These are phyloP conservation scores for Ceratobasidium sp. DNA, from an alignment of 1,284 basidiomycete genomes.

Conservation along the genomic window DNA sequence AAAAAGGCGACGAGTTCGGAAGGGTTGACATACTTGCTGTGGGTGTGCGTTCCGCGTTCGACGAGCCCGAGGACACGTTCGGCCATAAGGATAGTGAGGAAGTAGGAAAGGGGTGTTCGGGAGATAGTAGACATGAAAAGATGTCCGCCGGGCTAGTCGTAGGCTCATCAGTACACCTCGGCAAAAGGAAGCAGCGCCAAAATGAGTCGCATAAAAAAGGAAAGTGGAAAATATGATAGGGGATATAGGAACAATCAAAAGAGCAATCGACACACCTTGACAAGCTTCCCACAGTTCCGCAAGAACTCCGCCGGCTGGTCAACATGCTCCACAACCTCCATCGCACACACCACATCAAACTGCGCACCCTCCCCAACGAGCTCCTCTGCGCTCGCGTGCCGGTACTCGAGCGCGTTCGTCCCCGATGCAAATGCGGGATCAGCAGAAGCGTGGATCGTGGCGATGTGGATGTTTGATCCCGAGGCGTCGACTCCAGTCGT, in stretches of 20 bases:
- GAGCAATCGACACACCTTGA: constrained; percentile 70
- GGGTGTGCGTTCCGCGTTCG: constrained; percentile 90
- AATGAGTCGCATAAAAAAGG: constrained; percentile 13
- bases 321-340: constrained; percentile 99
- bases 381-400: constrained; percentile 82
- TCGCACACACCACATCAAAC: constrained; percentile 94
- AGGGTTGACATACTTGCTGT: constrained; percentile 90
- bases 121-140: constrained; percentile 97
- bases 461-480: constrained; percentile 85
- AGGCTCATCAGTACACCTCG: too few species aligned
- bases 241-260: not conserved
- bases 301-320: constrained; percentile 90
- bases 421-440: constrained; percentile 67
- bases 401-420: constrained; percentile 64
- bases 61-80: constrained; percentile 88
- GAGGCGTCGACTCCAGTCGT: constrained; percentile 96
- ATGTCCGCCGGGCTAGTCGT: constrained; percentile 87
- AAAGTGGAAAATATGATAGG: constrained; percentile 22
- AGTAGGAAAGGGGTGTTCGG: constrained; percentile 88
- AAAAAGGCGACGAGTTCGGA: constrained; percentile 90
- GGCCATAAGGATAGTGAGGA: constrained; percentile 91
- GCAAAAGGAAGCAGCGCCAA: too few species aligned
- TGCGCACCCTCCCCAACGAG: constrained; percentile 66
- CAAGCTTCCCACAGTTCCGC: constrained; percentile 78
- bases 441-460: constrained; percentile 80